phyloP scores from a whole-genome alignment of 2,329 filamentous ascomycete species.

The Colletotrichum acutatum region DNA sequence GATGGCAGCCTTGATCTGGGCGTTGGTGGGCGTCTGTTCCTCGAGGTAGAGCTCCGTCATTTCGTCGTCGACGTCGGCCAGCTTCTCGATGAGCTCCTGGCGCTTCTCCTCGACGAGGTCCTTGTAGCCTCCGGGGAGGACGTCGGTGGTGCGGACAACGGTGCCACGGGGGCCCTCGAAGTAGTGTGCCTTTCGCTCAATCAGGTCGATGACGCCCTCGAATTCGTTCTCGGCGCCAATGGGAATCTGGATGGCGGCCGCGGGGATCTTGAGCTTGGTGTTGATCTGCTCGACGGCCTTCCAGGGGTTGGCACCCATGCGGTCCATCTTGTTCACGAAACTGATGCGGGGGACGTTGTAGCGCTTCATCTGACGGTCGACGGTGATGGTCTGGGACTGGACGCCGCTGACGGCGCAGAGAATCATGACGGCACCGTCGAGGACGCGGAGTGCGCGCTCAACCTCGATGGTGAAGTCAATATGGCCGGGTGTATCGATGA shows the following conservation, averaged over 20 bases:
- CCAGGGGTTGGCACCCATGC: conserved; percentile 98
- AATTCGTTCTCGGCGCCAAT: conserved; percentile 94
- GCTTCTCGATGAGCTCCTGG: conserved; percentile 87
- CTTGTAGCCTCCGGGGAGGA: conserved; percentile 83
- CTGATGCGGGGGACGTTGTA: conserved; percentile 97
- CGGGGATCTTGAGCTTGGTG: conserved; percentile 90
- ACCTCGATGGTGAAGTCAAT: conserved; percentile 99
- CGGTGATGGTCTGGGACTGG: conserved; percentile 97
- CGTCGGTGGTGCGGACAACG: conserved; percentile 78
- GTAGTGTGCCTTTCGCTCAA: conserved; percentile 93
- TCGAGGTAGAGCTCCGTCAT: conserved; percentile 96
- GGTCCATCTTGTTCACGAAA: conserved; percentile 99
- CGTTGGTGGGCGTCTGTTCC: conserved; percentile 79
- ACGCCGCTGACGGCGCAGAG: conserved; percentile 97
- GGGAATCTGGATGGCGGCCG: conserved; percentile 93
- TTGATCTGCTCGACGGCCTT: conserved; percentile 99
- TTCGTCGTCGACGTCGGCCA: conserved; percentile 97
- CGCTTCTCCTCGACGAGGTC: conserved; percentile 85
- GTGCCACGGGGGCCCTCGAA: conserved; percentile 88
- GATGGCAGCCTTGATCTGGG: conserved; percentile 92
- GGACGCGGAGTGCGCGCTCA: conserved; percentile 90
- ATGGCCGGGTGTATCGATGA: conserved; percentile 98
- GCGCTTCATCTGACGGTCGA: conserved; percentile 97
- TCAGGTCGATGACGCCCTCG: conserved; percentile 90
- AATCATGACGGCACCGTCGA: conserved; percentile 98